Base-by-base conservation (phyloP, 331 rosid species). In the Pyrus hybrid region DNA sequence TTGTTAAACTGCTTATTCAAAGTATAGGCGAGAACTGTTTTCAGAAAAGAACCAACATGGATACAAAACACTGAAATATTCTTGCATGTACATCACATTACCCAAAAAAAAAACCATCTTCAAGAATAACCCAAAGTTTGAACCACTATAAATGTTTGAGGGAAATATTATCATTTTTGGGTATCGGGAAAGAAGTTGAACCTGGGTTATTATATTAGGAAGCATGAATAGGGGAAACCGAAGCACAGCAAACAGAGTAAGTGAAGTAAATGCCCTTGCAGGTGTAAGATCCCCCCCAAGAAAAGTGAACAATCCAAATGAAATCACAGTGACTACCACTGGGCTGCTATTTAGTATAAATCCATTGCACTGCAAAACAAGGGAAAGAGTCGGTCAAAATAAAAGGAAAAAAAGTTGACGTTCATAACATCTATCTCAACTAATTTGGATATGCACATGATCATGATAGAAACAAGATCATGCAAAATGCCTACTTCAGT, bases 181-280 rank as follows among this genome's bases (percentile, higher is more conserved):
- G 0, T 41, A 41, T 41, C 14, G 63, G 73, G 74, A 51, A 68
- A 63, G 74, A 73, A 76, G 41, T 37, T 4, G 61, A 79, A 93
- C 98, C 98, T 90, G 98, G 60, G 97, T 93, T 78, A 93, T 93
- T 41, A 88, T 90, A 83, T 93, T 91, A 35, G 98, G 98, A 82
- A 93, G 98, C 95, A 93, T 86, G 88, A 90, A 93, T 56, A 93
- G 94, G 67, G 98, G 98, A 84, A 91, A 93, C 51, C 97, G 97
- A 72, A 93, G 93, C 85, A 93, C 98, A 43, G 97, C 80, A 87
- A 92, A 94, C 82, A 94, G 88, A 75, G 99, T 90, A 76, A 94
- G 92, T 9, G 99, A 92, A 33, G 99, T 94, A 79, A 94, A 94
- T 65, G 99, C 99, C 84, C 93, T 87, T 5, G 99, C 88, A 70